Base-by-base conservation (phyloP, 2,329 filamentous ascomycete genomes). In the Chrysosphaeria jannelii region DNA sequence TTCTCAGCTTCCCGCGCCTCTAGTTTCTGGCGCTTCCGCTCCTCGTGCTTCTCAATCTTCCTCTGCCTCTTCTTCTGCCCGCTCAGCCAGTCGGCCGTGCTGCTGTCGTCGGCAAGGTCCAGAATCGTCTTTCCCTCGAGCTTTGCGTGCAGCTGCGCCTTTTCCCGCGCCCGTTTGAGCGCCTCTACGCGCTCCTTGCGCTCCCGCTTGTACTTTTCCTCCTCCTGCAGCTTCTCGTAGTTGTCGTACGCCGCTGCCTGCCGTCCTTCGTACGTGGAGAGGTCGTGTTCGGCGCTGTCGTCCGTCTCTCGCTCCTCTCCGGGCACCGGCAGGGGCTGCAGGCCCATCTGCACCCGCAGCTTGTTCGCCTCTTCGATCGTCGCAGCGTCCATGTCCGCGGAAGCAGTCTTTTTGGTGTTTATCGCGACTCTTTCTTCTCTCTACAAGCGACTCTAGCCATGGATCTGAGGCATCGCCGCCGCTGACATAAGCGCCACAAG, bases 331-430 rank as follows among this genome's bases (percentile, higher is more conserved):
- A 93, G 50, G 13, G 78, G 79, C 39, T 81, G 75, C 52, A 91
- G 64, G 38, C 81, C 81, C 48, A 91, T 63, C 23, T 76, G 75
- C 35, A 68, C 55, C 36, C 81, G 76, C 38, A 91, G 69, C 39
- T 79, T 72, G 50, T 93, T 93, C 33, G 75, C 76, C 54, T 91
- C 78, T 45, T 88, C 74, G 39, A 93, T 79, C 14, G 71, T 68
- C 21, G 74, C 61, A 35, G 64, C 51, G 41, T 67, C 61, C 50
- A 63, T 63, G 21, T n/a, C n/a, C n/a, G n/a, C n/a, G n/a, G n/a
- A n/a, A n/a, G n/a, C n/a, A n/a, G n/a, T n/a, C n/a, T n/a, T n/a
- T n/a, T n/a, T n/a, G n/a, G n/a, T n/a, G n/a, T n/a, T n/a, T n/a
- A n/a, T n/a, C n/a, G n/a, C n/a, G n/a, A n/a, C n/a, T n/a, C n/a